Conservation (phyloP, 2,329 filamentous ascomycete species). For the Dactylellina drechsleri region DNA sequence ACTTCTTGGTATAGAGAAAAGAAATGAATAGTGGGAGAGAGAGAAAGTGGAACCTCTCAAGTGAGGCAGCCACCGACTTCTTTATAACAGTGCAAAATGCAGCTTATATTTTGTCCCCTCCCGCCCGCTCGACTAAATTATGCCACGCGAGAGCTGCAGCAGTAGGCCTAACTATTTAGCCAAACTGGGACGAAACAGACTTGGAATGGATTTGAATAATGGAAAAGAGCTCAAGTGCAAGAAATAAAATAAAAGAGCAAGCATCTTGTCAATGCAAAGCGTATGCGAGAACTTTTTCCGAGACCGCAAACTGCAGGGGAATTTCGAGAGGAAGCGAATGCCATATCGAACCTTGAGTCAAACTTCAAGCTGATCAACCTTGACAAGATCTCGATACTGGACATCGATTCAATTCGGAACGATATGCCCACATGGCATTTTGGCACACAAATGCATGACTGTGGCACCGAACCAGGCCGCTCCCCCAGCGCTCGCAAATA, state of each 20-base stretch:
- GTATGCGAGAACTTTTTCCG: not conserved
- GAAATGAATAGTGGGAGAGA: constrained; percentile 4
- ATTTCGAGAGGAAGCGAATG: no score
- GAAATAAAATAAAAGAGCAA: not conserved
- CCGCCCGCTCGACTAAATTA: constrained; percentile 15
- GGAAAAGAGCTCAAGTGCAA: constrained; percentile 13
- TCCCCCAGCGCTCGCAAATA: no score
- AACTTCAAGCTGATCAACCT: no score
- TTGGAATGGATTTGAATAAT: constrained; percentile 21
- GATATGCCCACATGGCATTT: constrained; percentile 39
- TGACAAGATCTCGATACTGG: no score
- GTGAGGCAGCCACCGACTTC: constrained; percentile 23
- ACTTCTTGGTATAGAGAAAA: not conserved
- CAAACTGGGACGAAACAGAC: constrained; percentile 8
- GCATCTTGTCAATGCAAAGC: no score
- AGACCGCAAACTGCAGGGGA: not conserved
- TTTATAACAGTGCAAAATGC: constrained; percentile 25
- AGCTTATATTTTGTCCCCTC: not conserved
- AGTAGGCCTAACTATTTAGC: not conserved
- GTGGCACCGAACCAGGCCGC: no score
- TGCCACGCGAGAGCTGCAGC: constrained; percentile 47
- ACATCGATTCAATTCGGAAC: constrained; percentile 25
- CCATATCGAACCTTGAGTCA: no score
- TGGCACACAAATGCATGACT: not conserved
- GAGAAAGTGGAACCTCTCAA: constrained; percentile 42